phyloP scores from a whole-genome alignment of 768 basidiomycete genomes.

The Favolaschia claudopus region DNA sequence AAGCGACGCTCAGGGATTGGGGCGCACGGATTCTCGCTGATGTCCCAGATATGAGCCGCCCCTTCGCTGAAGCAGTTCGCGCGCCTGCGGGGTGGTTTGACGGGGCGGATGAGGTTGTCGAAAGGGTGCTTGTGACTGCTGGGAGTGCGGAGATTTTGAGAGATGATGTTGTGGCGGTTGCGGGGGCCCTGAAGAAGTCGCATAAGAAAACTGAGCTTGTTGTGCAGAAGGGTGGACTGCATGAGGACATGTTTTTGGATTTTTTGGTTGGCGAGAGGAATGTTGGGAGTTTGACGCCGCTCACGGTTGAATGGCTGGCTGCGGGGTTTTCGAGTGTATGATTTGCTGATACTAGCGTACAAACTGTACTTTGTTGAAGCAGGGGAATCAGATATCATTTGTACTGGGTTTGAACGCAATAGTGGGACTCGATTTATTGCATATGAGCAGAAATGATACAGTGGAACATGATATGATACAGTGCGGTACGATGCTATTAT shows the following conservation, averaged over 20 bases:
- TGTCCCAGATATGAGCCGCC: constrained; percentile 34
- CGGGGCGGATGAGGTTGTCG: constrained; percentile 38
- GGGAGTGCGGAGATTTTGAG: constrained; percentile 44
- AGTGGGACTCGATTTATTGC: too few relatives aligned
- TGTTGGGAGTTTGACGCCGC: constrained; percentile 25
- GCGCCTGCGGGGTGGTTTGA: constrained; percentile 44
- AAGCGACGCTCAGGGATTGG: constrained; percentile 18
- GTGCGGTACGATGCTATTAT: constrained; percentile 31
- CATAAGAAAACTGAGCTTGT: constrained; percentile 29
- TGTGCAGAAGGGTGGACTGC: constrained; percentile 43
- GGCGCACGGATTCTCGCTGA: constrained; percentile 31
- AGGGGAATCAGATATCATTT: too few relatives aligned
- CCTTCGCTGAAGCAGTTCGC: constrained; percentile 40
- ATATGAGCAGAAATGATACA: constrained; percentile 10
- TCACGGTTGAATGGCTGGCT: constrained; percentile 34
- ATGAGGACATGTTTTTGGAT: constrained; percentile 46
- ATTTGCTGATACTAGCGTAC: too few relatives aligned
- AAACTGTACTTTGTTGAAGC: too few relatives aligned
- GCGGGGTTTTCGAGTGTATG: constrained; percentile 18
- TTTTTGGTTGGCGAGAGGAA: constrained; percentile 29
- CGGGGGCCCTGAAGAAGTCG: constrained; percentile 30
- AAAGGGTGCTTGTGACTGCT: constrained; percentile 44
- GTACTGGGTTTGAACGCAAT: too few relatives aligned
- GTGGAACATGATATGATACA: constrained; percentile 11
- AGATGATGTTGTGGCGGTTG: constrained; percentile 39